A percentile compares a stretch with the other conserved stretches of the same genome.
These are phyloP conservation scores for Penicillium sp. DNA, from an alignment of 2,329 filamentous ascomycete genomes.

Conservation along the genomic window DNA sequence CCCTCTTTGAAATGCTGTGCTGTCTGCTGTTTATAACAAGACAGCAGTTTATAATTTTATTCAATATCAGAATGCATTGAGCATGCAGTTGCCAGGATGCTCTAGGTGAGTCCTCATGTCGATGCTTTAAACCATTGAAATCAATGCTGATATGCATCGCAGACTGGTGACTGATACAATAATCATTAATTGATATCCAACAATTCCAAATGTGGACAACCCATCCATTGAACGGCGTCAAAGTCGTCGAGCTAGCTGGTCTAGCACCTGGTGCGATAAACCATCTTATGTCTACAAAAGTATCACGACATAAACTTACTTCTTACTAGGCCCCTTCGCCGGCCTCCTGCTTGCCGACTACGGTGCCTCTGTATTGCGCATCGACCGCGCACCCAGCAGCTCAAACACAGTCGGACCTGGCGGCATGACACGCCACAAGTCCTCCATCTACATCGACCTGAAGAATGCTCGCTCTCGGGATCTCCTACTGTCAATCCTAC, in stretches of 20 bases:
- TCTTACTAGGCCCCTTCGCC: constrained; percentile 69
- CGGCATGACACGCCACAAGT: constrained; percentile 70
- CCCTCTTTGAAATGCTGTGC: background rate
- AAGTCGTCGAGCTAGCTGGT: constrained; percentile 64
- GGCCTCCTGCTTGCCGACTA: constrained; percentile 86
- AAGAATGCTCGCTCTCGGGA: constrained; percentile 62
- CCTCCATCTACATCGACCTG: constrained; percentile 74
- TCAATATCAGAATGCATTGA: background rate
- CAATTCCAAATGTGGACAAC: constrained; percentile 11
- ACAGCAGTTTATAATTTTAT: background rate
- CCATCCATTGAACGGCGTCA: constrained; percentile 53
- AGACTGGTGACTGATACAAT: background rate
- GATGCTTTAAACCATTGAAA: background rate
- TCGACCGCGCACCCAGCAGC: constrained; percentile 60
- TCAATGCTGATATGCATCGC: background rate
- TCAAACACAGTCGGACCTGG: constrained; percentile 36
- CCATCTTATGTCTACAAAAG: constrained; percentile 2
- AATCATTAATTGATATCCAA: background rate
- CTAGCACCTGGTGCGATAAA: constrained; percentile 56
- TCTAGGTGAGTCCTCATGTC: background rate
- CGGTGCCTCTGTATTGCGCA: constrained; percentile 79
- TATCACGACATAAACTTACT: too few species aligned
- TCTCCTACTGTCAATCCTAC: constrained; percentile 63
- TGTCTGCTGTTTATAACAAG: too few species aligned
- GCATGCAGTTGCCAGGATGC: background rate